Evolutionary conservation across 441 rosid genomes (phyloP).

Genomic region (Codiaeum variegatum): DNA sequence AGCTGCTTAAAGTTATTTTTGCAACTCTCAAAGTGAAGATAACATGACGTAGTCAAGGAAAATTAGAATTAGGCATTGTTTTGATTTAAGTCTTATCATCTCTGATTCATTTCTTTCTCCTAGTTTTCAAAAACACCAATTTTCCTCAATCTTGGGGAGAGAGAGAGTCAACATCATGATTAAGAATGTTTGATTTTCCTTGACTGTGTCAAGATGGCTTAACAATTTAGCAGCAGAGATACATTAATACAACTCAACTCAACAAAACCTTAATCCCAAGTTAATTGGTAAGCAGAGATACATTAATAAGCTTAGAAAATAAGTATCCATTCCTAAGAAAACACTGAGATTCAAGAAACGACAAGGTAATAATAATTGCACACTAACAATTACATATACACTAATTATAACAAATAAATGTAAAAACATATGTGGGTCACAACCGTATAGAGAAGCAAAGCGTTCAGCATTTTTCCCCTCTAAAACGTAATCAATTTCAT

Average conservation of each 20-base stretch:
- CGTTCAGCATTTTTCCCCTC: constrained; percentile 96
- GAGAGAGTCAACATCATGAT: too few relatives aligned
- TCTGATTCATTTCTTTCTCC: too few relatives aligned
- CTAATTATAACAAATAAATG: not conserved
- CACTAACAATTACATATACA: not conserved
- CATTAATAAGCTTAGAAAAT: not conserved
- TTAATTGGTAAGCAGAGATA: too few relatives aligned
- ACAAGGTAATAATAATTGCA: not conserved
- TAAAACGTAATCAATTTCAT: constrained; percentile 84
- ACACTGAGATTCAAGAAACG: not conserved
- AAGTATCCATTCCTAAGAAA: not conserved
- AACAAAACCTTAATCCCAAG: too few relatives aligned
- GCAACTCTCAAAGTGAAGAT: not conserved
- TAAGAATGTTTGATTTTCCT: not conserved
- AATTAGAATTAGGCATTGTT: too few relatives aligned
- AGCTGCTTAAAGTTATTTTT: not conserved
- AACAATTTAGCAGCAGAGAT: not conserved
- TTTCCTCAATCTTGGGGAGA: too few relatives aligned
- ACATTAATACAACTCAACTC: too few relatives aligned
- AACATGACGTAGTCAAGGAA: too few relatives aligned
- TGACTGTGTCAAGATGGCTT: not conserved
- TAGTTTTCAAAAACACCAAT: too few relatives aligned
- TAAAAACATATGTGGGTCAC: constrained; percentile 45
- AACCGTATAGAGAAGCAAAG: constrained; percentile 79
- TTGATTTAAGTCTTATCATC: too few relatives aligned